These are phyloP conservation scores for Neurospora africana DNA, from an alignment of 495 filamentous ascomycete genomes.

Conservation along the genomic window DNA sequence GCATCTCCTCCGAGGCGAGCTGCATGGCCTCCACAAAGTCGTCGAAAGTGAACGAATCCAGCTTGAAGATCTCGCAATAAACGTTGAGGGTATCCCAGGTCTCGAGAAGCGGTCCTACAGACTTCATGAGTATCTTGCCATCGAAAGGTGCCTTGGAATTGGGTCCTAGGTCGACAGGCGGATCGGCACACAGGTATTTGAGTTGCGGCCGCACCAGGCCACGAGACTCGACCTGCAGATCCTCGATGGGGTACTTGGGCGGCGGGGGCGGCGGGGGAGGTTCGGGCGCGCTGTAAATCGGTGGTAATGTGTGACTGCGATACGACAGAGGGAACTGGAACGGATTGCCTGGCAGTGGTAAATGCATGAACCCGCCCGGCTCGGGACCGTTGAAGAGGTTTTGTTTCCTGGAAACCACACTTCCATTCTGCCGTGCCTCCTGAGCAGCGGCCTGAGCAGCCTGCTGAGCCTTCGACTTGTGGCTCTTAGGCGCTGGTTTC, in stretches of 20 bases:
- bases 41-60: conserved; percentile 96
- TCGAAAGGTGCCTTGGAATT: conserved; percentile 14
- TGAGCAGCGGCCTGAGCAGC: conserved; percentile 11
- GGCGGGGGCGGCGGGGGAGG: conserved; percentile 62
- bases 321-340: conserved; percentile 34
- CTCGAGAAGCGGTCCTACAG: conserved; percentile 70
- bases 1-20: conserved; percentile 62
- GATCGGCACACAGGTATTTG: conserved; percentile 62
- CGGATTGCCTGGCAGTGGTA: conserved; percentile 30
- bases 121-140: conserved; percentile 63
- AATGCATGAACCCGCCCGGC: conserved; percentile 25
- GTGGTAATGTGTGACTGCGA: conserved; percentile 24
- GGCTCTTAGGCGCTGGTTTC: conserved; percentile 70
- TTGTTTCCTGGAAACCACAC: conserved; percentile 31
- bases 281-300: conserved; percentile 27
- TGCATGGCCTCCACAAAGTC: conserved; percentile 86
- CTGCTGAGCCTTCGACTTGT: conserved; percentile 50
- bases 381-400: conserved; percentile 24
- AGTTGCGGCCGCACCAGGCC: conserved; percentile 56
- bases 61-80: conserved; percentile 80
- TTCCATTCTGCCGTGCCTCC: conserved; percentile 7
- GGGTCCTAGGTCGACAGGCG: conserved; percentile 22
- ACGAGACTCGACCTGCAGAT: conserved; percentile 64
- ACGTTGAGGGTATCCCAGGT: conserved; percentile 96
- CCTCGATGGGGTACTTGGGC: conserved; percentile 91